These are phyloP conservation scores for Scheffersomyces cryptocercus DNA, from an alignment of 1,139 yeast genomes.

Conservation along the genomic window DNA sequence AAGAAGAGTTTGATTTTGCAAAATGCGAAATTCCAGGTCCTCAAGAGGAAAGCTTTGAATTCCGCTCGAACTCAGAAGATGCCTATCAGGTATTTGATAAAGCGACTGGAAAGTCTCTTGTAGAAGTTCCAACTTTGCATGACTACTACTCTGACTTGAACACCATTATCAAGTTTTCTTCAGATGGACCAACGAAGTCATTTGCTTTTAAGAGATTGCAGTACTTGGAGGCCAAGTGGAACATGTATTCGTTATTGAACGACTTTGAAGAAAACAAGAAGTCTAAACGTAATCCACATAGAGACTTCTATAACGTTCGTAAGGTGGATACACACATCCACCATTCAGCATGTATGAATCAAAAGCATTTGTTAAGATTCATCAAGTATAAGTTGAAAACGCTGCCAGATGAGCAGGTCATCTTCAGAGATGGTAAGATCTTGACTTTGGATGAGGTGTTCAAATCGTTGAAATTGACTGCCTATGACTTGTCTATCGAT, in stretches of 20 bases:
- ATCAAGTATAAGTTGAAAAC: slow-evolving; percentile 79
- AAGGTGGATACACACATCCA: slow-evolving; percentile 99
- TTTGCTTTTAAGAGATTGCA: slow-evolving; percentile 93
- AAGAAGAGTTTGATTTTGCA: slow-evolving; percentile 55
- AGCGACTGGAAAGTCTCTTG: slow-evolving; percentile 37
- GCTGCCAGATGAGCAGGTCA: slow-evolving; percentile 81
- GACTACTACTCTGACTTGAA: slow-evolving; percentile 87
- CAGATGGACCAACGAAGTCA: slow-evolving; percentile 97
- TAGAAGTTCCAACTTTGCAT: slow-evolving; percentile 70
- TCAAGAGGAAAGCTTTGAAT: slow-evolving; percentile 50
- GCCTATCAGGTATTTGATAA: slow-evolving; percentile 64
- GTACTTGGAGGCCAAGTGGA: slow-evolving; percentile 96
- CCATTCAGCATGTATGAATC: slow-evolving; percentile 99
- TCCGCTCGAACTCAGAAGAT: slow-evolving; percentile 57
- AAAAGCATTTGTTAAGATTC: slow-evolving; percentile 90
- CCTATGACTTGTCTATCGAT: slow-evolving; percentile 93
- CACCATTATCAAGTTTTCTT: slow-evolving; percentile 65
- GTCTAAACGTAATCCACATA: slow-evolving; percentile 73
- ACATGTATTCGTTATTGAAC: slow-evolving; percentile 79
- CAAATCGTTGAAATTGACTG: slow-evolving; percentile 84
- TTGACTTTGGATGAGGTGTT: slow-evolving; percentile 86
- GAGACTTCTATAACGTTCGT: slow-evolving; percentile 97
- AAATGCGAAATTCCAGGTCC: slow-evolving; percentile 67
- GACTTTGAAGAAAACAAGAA: slow-evolving; percentile 92
- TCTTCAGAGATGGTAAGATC: slow-evolving; percentile 90